Conservation (phyloP, 768 basidiomycete genomes). For the Tremella mesenterica region DNA sequence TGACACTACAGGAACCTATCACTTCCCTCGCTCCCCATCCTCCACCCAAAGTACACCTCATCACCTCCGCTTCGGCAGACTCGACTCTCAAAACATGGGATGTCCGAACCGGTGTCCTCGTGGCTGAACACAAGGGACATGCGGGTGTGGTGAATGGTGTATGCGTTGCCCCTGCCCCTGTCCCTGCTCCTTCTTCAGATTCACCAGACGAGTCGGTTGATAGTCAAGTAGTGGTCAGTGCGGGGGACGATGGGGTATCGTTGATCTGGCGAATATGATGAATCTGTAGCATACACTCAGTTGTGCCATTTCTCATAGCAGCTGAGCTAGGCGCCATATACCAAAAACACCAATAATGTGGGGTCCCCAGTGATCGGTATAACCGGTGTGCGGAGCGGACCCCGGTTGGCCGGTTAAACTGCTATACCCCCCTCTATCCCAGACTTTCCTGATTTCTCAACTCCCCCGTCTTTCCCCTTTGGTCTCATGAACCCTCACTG, state of each 20-base stretch:
- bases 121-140: slow-evolving; percentile 77
- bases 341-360: too few relatives aligned
- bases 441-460: too few relatives aligned
- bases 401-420: neutral
- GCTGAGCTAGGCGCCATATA: too few relatives aligned
- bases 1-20: slow-evolving; percentile 70
- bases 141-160: slow-evolving; percentile 65
- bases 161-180: slow-evolving; percentile 53
- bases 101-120: slow-evolving; percentile 65
- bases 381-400: too few relatives aligned
- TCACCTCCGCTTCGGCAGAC: slow-evolving; percentile 83
- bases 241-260: slow-evolving; percentile 80
- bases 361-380: too few relatives aligned
- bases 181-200: slow-evolving; percentile 11
- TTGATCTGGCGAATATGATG: slow-evolving; percentile 54
- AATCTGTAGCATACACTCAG: neutral
- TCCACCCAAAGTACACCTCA: slow-evolving; percentile 61
- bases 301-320: neutral
- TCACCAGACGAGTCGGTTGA: slow-evolving; percentile 46
- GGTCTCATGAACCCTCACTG: neutral
- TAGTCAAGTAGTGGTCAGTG: slow-evolving; percentile 65
- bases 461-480: too few relatives aligned
- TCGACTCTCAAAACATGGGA: slow-evolving; percentile 86
- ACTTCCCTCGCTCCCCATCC: slow-evolving; percentile 71
- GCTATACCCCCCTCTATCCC: neutral